phyloP scores from a whole-genome alignment of 257 asterid genomes.

The Solanum tacnaense region DNA sequence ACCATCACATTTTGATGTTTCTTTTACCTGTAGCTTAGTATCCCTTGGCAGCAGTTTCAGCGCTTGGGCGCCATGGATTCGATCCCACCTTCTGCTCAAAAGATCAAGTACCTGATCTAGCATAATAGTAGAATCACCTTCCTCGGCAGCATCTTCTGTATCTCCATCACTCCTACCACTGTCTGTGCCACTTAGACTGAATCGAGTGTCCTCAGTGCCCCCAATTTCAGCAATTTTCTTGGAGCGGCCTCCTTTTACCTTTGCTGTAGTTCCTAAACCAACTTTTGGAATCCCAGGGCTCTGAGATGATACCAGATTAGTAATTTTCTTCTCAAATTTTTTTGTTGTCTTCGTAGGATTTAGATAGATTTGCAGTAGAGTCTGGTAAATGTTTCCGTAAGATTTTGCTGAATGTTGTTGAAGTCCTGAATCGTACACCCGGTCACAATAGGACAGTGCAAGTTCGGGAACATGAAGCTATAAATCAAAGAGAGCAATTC shows the following conservation, averaged over 20 bases:
- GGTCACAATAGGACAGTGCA: constrained; percentile 88
- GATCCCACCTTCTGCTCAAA: constrained; percentile 90
- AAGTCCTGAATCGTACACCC: constrained; percentile 57
- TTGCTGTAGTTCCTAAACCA: constrained; percentile 31
- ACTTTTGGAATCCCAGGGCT: constrained; percentile 42
- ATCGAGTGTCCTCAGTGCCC: constrained; percentile 66
- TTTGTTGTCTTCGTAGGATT: constrained; percentile 76
- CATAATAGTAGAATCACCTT: constrained; percentile 65
- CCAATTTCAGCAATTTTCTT: constrained; percentile 85
- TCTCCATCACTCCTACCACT: constrained; percentile 93
- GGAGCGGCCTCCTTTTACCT: constrained; percentile 36
- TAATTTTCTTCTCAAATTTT: constrained; percentile 62
- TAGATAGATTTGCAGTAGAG: constrained; percentile 83
- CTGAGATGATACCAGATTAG: constrained; percentile 40
- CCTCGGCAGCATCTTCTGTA: constrained; percentile 56
- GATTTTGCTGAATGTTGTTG: constrained; percentile 58
- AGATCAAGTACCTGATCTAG: constrained; percentile 87
- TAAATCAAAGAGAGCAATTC: constrained; percentile 5
- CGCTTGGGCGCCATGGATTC: constrained; percentile 94
- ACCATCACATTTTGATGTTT: background rate
- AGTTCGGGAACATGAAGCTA: constrained; percentile 90
- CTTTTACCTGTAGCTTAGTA: constrained; percentile 72
- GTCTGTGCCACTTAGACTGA: constrained; percentile 76
- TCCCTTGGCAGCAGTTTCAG: constrained; percentile 79
- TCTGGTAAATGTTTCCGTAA: constrained; percentile 68